These are phyloP conservation scores for Daedaleopsis nitida DNA, from an alignment of 768 basidiomycete genomes.

Conservation along the genomic window DNA sequence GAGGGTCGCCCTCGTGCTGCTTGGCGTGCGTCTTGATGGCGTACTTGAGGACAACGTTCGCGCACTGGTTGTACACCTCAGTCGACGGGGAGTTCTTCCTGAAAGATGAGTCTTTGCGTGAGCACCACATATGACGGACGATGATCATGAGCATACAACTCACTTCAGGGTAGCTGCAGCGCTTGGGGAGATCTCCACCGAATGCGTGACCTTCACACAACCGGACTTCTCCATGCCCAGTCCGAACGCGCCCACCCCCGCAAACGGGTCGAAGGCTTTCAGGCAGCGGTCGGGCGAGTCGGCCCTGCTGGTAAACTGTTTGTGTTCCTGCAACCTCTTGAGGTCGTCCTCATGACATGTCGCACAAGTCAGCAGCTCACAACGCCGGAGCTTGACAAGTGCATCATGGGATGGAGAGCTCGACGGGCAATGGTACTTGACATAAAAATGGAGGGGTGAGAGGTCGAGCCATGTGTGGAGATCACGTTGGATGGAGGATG, in stretches of 20 bases:
- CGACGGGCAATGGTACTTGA: constrained; percentile 50
- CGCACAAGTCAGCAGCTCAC: constrained; percentile 47
- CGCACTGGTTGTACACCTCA: constrained; percentile 69
- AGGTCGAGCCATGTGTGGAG: constrained; percentile 49
- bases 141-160: constrained; percentile 23
- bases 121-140: neutral
- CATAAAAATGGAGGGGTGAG: constrained; percentile 62
- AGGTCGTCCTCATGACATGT: constrained; percentile 40
- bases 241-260: constrained; percentile 61
- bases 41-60: constrained; percentile 61
- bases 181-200: constrained; percentile 75
- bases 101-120: neutral
- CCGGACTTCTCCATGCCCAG: constrained; percentile 56
- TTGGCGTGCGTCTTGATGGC: constrained; percentile 52
- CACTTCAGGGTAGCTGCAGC: constrained; percentile 69
- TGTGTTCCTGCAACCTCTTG: constrained; percentile 34
- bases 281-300: constrained; percentile 21
- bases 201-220: constrained; percentile 61
- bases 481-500: constrained; percentile 18
- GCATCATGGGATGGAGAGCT: constrained; percentile 31
- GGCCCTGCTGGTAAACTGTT: constrained; percentile 35
- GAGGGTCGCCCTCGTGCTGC: constrained; percentile 33
- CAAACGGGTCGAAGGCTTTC: constrained; percentile 44
- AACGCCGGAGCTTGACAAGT: constrained; percentile 44
- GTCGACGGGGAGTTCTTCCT: constrained; percentile 57